Percentiles rank a stretch among this genome's conserved stretches.
Evolutionary conservation across 305 asterid species (phyloP).

Genomic region (Fraxinus angustifolia): DNA sequence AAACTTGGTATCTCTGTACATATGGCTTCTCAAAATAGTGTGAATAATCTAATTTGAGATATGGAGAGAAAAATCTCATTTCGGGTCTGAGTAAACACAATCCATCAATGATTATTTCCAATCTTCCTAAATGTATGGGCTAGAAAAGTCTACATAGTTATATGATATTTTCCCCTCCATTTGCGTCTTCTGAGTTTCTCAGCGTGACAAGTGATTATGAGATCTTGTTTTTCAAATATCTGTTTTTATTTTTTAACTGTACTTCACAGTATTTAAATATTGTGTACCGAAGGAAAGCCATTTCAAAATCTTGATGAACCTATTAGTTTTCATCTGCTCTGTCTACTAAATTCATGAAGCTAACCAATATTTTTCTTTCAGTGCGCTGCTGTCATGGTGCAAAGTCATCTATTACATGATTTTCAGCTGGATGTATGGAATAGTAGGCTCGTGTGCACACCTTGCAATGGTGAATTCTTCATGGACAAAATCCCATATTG

Average conservation of each 20-base stretch:
- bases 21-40: background rate
- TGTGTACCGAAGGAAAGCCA: background rate
- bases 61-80: background rate
- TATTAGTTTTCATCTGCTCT: constrained; percentile 15
- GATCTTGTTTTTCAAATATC: background rate
- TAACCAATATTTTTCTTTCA: constrained; percentile 34
- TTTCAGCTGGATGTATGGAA: constrained; percentile 84
- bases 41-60: background rate
- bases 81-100: background rate
- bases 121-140: background rate
- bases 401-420: constrained; percentile 66
- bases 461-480: constrained; percentile 94
- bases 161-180: background rate
- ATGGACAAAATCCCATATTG: constrained; percentile 87
- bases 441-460: constrained; percentile 76
- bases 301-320: constrained; percentile 2
- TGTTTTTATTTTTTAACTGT: background rate
- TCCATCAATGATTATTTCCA: background rate
- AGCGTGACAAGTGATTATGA: background rate
- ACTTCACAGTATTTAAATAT: background rate
- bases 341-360: constrained; percentile 23
- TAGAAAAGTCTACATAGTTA: background rate
- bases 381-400: constrained; percentile 65
- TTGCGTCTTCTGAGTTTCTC: constrained; percentile 1
- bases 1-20: background rate